Conservation (phyloP, 1,139 yeast species). For the Scheffersomyces lignicola region DNA sequence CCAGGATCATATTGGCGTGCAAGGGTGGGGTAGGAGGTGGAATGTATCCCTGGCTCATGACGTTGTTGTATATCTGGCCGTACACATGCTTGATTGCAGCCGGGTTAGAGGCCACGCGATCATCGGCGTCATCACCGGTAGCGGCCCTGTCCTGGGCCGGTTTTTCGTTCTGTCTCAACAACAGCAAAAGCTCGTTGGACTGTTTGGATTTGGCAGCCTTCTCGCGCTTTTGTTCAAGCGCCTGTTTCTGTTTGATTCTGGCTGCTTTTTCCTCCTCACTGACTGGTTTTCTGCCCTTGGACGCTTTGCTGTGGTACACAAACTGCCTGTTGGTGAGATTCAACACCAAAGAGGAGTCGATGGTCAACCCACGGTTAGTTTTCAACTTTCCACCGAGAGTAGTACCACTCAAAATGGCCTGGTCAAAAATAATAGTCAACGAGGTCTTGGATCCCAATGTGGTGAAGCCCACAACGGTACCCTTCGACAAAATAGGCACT, state of each 20-base stretch:
- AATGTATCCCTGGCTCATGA: slow-evolving; percentile 41
- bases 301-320: slow-evolving; percentile 72
- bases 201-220: slow-evolving; percentile 10
- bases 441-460: slow-evolving; percentile 59
- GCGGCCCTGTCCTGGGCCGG: too few relatives aligned
- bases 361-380: slow-evolving; percentile 79
- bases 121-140: slow-evolving; percentile 19
- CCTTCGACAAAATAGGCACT: slow-evolving; percentile 83
- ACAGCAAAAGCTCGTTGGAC: slow-evolving; percentile 37
- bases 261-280: slow-evolving; percentile 24
- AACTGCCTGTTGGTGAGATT: slow-evolving; percentile 75
- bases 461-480: slow-evolving; percentile 84
- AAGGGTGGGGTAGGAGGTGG: slow-evolving; percentile 19
- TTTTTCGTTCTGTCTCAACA: slow-evolving; percentile 30
- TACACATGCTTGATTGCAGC: slow-evolving; percentile 50
- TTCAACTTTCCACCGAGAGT: slow-evolving; percentile 73
- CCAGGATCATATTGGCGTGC: slow-evolving; percentile 10
- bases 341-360: slow-evolving; percentile 80
- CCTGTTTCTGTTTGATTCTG: slow-evolving; percentile 17
- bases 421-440: slow-evolving; percentile 80
- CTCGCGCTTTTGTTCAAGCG: slow-evolving; percentile 11
- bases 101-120: slow-evolving; percentile 23
- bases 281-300: slow-evolving; percentile 42
- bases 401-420: slow-evolving; percentile 79
- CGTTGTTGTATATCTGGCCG: slow-evolving; percentile 47